Conservation (phyloP, 331 rosid species). For the Pyrus hybrid region DNA sequence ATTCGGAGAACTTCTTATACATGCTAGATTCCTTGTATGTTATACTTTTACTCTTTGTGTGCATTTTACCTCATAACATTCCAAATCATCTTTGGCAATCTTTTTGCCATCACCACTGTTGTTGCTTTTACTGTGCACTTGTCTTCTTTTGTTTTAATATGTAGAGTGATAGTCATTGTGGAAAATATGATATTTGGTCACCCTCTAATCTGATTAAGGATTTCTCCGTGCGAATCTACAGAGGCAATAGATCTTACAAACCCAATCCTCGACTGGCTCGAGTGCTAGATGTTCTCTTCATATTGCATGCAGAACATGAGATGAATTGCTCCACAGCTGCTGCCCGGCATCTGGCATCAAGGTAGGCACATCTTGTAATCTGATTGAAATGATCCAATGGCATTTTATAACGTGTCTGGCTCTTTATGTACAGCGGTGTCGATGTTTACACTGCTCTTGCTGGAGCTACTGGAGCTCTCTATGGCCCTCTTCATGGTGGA, state of each 20-base stretch:
- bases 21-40: constrained; percentile 95
- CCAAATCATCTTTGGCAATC: background rate
- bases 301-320: constrained; percentile 93
- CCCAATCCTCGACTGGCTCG: constrained; percentile 75
- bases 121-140: background rate
- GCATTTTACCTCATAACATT: background rate
- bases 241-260: constrained; percentile 73
- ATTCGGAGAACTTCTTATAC: constrained; percentile 81
- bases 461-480: constrained; percentile 88
- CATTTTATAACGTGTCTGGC: background rate
- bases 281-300: constrained; percentile 74
- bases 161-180: background rate
- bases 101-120: background rate
- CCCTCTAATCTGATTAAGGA: background rate
- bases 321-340: constrained; percentile 94
- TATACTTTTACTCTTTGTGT: background rate
- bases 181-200: background rate
- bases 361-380: constrained; percentile 36
- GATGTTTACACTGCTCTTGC: constrained; percentile 91
- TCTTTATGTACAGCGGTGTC: constrained; percentile 55
- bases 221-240: constrained; percentile 24
- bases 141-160: background rate
- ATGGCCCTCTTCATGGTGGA: constrained; percentile 98
- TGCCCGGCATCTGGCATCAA: constrained; percentile 84
- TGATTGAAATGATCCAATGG: background rate